A percentile compares a stretch with the other conserved stretches of the same genome.
Evolutionary conservation across 495 filamentous ascomycete genomes (phyloP).

Genomic region (Xylaria sp.): DNA sequence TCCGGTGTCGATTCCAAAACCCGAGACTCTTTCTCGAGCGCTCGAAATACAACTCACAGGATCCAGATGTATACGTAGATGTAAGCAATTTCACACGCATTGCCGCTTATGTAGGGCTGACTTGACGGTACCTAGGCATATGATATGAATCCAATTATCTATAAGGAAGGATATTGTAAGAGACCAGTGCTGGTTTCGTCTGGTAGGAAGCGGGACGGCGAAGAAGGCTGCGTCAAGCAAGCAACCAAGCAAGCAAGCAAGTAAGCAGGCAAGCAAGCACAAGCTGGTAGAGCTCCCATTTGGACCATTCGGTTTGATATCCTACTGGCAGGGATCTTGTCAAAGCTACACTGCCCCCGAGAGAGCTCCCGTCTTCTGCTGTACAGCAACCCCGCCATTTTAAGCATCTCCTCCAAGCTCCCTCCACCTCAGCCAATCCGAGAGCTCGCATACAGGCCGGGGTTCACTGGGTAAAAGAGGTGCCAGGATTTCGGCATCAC

Average conservation of each 20-base stretch:
- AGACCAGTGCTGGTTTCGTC: background rate
- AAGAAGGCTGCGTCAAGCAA: background rate
- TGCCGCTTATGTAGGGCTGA: background rate
- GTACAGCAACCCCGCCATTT: slow-evolving; percentile 33
- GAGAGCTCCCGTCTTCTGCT: slow-evolving; percentile 16
- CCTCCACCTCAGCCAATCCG: slow-evolving; percentile 28
- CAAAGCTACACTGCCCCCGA: slow-evolving; percentile 17
- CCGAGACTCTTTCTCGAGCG: background rate
- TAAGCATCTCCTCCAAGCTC: slow-evolving; percentile 31
- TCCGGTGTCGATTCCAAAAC: background rate
- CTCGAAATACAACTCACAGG: too few relatives aligned
- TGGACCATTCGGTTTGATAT: background rate
- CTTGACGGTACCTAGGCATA: too few relatives aligned
- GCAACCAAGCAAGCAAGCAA: too few relatives aligned
- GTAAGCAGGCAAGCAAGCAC: slow-evolving; percentile 7
- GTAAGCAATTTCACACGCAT: background rate
- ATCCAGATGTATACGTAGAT: too few relatives aligned
- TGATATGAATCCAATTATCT: background rate
- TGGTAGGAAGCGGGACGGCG: background rate
- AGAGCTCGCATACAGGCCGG: slow-evolving; percentile 32
- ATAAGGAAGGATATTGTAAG: too few relatives aligned
- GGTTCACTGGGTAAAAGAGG: slow-evolving; percentile 1
- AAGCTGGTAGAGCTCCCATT: background rate
- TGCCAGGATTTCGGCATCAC: slow-evolving; percentile 32
- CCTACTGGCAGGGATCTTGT: background rate